Evolutionary conservation across 148 eudicot species (phyloP), one percentile per base, ranked within the genome.

Genomic region (Vaccinium vitisidaea): DNA sequence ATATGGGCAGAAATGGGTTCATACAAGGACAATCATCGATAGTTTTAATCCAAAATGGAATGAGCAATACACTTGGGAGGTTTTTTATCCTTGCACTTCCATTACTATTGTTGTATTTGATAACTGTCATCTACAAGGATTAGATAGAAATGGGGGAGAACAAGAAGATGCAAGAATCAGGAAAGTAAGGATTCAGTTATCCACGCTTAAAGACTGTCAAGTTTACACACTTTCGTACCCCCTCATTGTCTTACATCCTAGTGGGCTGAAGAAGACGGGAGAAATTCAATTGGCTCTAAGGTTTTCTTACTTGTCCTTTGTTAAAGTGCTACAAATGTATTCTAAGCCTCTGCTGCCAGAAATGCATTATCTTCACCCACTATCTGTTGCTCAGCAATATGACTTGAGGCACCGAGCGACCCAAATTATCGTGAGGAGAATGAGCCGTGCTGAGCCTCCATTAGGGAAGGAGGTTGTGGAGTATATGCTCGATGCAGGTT

Each of bases 51-150:
- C 90, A 8, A 84, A 82, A 79, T 88, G 89, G 89, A 89, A 89
- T 48, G 86, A 89, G 76, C 91, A 89, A 74, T 87, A 87, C 83
- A 85, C 89, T 1, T 87, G 88, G 91, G 91, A 89, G 82, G 89
- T 89, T 15, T 86, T 83, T n/a, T 86, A 89, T 69, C 89, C 88
- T 5, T 89, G 88, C 77, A 89, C 89, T 8, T 89, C 87, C 18
- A 83, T 89, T 39, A 87, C 89, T 12, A 5, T 89, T 55, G 89
- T 87, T 12, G 89, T 89, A 1, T 81, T 84, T 54, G 89, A 87
- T 39, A 89, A 89, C 19, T 86, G 90, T 55, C 91, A 89, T n/a
- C 82, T 85, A 73, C 87, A 86, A 67, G 25, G 58, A 18, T 85
- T 53, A 58, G 85, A 81, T 56, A 70, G 74, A 0, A 85, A 86